Conservation (phyloP, 2,329 filamentous ascomycete species). For the Trichoderma koningii region DNA sequence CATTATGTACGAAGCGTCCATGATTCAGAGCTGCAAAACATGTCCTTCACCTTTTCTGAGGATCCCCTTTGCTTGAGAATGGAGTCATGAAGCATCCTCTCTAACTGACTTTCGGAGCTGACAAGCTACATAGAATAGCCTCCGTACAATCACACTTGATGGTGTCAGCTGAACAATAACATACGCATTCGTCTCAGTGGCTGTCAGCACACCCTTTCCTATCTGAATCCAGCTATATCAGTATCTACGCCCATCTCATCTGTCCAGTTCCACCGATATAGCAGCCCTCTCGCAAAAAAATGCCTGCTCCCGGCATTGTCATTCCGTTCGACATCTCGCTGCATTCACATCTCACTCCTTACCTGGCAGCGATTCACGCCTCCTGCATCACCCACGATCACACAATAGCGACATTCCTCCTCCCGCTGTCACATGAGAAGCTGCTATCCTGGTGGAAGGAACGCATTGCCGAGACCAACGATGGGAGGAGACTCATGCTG, state of each 20-base stretch:
- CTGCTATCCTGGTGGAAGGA: conserved; percentile 61
- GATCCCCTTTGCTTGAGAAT: no score
- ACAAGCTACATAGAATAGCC: not conserved
- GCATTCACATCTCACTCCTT: conserved; percentile 56
- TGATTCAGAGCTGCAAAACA: not conserved
- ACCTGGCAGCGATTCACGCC: conserved; percentile 60
- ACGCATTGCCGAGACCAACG: conserved; percentile 50
- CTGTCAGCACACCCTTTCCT: not conserved
- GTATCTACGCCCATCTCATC: no score
- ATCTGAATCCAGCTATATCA: not conserved
- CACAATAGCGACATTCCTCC: conserved; percentile 60
- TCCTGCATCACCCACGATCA: conserved; percentile 60
- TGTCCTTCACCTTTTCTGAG: not conserved
- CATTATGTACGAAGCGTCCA: not conserved
- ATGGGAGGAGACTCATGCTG: conserved; percentile 53
- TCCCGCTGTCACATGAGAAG: conserved; percentile 58
- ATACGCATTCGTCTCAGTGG: not conserved
- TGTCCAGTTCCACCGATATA: not conserved
- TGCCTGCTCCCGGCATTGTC: conserved; percentile 42
- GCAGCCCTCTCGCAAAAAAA: conserved; percentile 25
- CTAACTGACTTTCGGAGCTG: not conserved
- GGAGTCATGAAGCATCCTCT: not conserved
- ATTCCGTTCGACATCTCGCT: conserved; percentile 47
- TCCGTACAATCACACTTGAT: not conserved
- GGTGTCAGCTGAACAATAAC: not conserved